A percentile compares a stretch with the other conserved stretches of the same genome.
These are phyloP conservation scores for Boletus barrowsii DNA, from an alignment of 768 basidiomycete species.

Conservation along the genomic window DNA sequence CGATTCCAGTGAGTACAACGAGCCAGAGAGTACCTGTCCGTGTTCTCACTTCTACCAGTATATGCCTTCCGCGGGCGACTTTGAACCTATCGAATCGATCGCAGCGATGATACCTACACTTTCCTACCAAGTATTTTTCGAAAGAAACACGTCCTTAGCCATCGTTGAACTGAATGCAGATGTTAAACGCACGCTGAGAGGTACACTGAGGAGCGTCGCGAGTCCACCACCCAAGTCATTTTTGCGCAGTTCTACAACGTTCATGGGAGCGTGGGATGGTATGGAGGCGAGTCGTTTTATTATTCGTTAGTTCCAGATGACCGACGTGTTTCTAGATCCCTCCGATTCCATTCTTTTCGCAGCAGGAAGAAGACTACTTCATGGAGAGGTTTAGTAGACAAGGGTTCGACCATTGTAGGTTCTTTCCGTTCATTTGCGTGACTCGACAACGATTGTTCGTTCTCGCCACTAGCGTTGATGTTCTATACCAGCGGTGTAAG, in stretches of 20 bases:
- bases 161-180: conserved; percentile 53
- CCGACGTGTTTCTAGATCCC: conserved; percentile 46
- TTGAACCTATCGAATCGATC: conserved; percentile 43
- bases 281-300: conserved; percentile 14
- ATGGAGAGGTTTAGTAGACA: conserved; percentile 57
- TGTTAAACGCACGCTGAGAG: conserved; percentile 54
- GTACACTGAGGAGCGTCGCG: conserved; percentile 47
- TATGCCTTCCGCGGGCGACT: conserved; percentile 49
- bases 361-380: conserved; percentile 67
- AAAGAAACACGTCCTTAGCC: conserved; percentile 45
- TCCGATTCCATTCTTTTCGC: conserved; percentile 56
- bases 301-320: neutral
- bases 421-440: neutral
- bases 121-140: conserved; percentile 65
- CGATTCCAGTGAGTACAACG: conserved; percentile 51
- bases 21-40: neutral
- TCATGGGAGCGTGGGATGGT: conserved; percentile 50
- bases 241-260: conserved; percentile 48
- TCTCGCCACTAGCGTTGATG: conserved; percentile 46
- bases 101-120: conserved; percentile 46
- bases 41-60: conserved; percentile 42
- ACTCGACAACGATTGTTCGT: neutral
- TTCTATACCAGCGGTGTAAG: conserved; percentile 60
- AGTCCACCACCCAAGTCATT: conserved; percentile 57
- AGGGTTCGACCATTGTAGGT: conserved; percentile 61